Conservation (phyloP, 2,329 filamentous ascomycete genomes). For the Helminthosporium solani region DNA sequence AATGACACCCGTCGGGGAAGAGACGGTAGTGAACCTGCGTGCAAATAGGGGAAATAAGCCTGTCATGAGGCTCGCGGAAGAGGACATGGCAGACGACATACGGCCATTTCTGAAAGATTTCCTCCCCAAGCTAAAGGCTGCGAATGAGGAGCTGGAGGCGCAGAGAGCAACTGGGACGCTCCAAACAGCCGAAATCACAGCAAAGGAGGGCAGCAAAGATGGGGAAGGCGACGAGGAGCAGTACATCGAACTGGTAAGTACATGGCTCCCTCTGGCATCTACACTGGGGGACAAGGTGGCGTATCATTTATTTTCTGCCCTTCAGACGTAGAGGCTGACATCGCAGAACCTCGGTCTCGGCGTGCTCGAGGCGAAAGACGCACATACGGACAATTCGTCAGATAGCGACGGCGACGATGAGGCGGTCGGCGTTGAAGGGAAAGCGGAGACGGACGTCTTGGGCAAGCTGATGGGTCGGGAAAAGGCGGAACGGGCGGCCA, state of each 20-base stretch:
- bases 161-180: slow-evolving; percentile 44
- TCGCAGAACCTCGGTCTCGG: slow-evolving; percentile 47
- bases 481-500: slow-evolving; percentile 17
- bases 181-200: slow-evolving; percentile 39
- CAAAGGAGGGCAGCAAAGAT: slow-evolving; percentile 23
- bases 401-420: slow-evolving; percentile 21
- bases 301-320: neutral
- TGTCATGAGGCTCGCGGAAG: slow-evolving; percentile 27
- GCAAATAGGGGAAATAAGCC: slow-evolving; percentile 36
- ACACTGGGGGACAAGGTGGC: neutral
- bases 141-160: slow-evolving; percentile 46
- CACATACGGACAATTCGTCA: slow-evolving; percentile 21
- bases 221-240: slow-evolving; percentile 21
- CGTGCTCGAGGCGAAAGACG: slow-evolving; percentile 46
- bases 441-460: slow-evolving; percentile 34
- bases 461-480: slow-evolving; percentile 41
- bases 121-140: slow-evolving; percentile 45
- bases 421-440: slow-evolving; percentile 3
- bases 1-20: slow-evolving; percentile 1
- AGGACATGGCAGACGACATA: slow-evolving; percentile 32
- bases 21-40: slow-evolving; percentile 28
- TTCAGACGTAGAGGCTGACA: neutral
- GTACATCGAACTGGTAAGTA: slow-evolving; percentile 46
- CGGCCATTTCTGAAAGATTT: slow-evolving; percentile 43
- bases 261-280: neutral